Evolutionary conservation across 192 early-diverging fungal genomes (phyloP), one percentile per base, ranked within the genome.

Genomic region (Coemansia sp.): DNA sequence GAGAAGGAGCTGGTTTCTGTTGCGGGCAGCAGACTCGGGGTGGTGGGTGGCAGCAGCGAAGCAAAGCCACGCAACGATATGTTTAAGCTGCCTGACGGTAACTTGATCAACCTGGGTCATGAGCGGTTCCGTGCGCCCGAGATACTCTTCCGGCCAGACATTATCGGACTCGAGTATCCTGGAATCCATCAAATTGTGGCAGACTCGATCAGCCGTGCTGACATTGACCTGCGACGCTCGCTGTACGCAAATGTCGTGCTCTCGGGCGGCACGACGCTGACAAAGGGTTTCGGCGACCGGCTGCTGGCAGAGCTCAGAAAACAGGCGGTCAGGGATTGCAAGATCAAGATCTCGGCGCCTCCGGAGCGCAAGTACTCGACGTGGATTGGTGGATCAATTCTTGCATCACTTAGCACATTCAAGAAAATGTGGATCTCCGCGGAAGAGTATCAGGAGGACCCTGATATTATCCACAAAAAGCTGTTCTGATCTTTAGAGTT

Each of bases 401-500:
- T 98, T 53, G 95, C 94, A 6, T 92, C 92, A 9, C 86, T 98
- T 63, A 93, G 92, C 80, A 94, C 96, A n/a, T 98, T 98, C 85
- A 96, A 96, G 77, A 97, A 95, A 88, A 96, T 98, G 94, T 99
- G 97, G 97, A 88, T 99, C 11, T 94, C 94, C 5, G 92, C 97
- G 54, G 95, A 97, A 77, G 95, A 99, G 83, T 93, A 93, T 72
- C 91, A 95, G 71, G 96, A 98, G 78, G 95, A 98, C 75, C 93
- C 94, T 5, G 94, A 98, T 61, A 90, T 94, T 56, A 93, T 95
- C 69, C 87, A 91, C 79, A 90, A 88, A 67, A 92, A 90, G 86
- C 81, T 83, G 52, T 89, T 88, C 63, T 90, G 86, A 71, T n/a
- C 54, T 14, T 46, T 5, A 46, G 33, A 36, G 39, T 46, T 46